Conservation (phyloP, 1,284 basidiomycete genomes). For the Heterobasidion occidentale region DNA sequence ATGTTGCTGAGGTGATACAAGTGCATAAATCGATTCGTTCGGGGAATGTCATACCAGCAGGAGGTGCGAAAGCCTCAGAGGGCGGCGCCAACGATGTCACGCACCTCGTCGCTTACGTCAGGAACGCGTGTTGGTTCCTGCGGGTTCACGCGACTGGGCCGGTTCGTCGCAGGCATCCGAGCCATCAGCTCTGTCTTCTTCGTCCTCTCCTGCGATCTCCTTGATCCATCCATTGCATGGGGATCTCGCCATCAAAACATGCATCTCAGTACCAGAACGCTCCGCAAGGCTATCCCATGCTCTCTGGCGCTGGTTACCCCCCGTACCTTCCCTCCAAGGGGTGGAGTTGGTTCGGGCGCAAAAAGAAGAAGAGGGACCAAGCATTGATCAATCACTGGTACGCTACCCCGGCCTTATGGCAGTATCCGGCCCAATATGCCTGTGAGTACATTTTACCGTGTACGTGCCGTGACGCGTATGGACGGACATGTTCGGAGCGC, state of each 20-base stretch:
- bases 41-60: too few species aligned
- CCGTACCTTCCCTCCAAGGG: background rate
- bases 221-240: background rate
- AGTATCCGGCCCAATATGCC: background rate
- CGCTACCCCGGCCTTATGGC: background rate
- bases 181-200: background rate
- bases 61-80: too few species aligned
- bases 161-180: too few species aligned
- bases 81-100: too few species aligned
- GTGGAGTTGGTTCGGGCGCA: background rate
- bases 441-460: background rate
- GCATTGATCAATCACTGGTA: constrained; percentile 1
- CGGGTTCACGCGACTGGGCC: background rate
- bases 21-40: too few species aligned
- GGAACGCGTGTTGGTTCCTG: background rate
- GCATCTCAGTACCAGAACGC: background rate
- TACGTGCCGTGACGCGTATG: background rate
- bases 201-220: background rate
- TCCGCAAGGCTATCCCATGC: background rate
- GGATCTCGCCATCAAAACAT: constrained; percentile 2
- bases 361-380: constrained; percentile 2
- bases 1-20: too few species aligned
- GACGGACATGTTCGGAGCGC: background rate
- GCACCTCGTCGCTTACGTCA: background rate
- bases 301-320: background rate